phyloP scores from a whole-genome alignment of 2,329 filamentous ascomycete species.

The Stachybotrys elegans region DNA sequence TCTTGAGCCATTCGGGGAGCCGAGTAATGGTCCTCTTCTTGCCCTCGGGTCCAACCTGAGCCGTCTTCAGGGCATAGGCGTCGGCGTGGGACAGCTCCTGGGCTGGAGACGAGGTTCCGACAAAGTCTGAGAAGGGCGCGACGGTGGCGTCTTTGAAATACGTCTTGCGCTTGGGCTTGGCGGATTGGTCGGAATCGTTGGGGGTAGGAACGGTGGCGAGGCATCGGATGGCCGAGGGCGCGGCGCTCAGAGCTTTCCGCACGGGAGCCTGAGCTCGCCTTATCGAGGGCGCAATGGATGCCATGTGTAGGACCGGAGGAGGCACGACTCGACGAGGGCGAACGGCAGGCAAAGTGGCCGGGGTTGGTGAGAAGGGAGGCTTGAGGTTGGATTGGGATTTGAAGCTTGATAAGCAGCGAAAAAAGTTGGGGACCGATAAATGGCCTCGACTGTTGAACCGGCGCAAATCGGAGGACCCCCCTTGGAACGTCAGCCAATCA shows the following conservation, averaged over 20 bases:
- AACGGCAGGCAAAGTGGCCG: slow-evolving; percentile 3
- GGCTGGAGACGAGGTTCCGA: slow-evolving; percentile 35
- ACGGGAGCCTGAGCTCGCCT: slow-evolving; percentile 37
- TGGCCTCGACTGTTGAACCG: slow-evolving; percentile 10
- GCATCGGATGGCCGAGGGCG: slow-evolving; percentile 26
- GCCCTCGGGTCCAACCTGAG: slow-evolving; percentile 58
- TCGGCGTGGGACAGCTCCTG: slow-evolving; percentile 44
- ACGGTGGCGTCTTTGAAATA: slow-evolving; percentile 58
- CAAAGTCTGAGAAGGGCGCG: slow-evolving; percentile 54
- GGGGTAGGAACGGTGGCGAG: slow-evolving; percentile 42
- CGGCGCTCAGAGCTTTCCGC: slow-evolving; percentile 31
- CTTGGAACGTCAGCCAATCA: neutral
- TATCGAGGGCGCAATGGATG: slow-evolving; percentile 34
- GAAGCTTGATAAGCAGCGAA: too few relatives aligned
- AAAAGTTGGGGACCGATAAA: slow-evolving; percentile 17
- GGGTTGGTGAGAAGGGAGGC: slow-evolving; percentile 4
- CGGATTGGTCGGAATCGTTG: slow-evolving; percentile 16
- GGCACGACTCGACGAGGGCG: neutral
- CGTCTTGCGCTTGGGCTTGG: slow-evolving; percentile 30
- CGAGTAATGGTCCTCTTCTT: slow-evolving; percentile 64
- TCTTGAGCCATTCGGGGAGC: slow-evolving; percentile 92
- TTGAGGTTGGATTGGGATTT: neutral
- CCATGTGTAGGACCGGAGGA: slow-evolving; percentile 21
- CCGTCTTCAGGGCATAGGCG: slow-evolving; percentile 56
- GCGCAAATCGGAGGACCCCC: slow-evolving; percentile 6